Evolutionary conservation across 2,329 filamentous ascomycete species (phyloP).

Genomic region (Cryphonectria japonica): DNA sequence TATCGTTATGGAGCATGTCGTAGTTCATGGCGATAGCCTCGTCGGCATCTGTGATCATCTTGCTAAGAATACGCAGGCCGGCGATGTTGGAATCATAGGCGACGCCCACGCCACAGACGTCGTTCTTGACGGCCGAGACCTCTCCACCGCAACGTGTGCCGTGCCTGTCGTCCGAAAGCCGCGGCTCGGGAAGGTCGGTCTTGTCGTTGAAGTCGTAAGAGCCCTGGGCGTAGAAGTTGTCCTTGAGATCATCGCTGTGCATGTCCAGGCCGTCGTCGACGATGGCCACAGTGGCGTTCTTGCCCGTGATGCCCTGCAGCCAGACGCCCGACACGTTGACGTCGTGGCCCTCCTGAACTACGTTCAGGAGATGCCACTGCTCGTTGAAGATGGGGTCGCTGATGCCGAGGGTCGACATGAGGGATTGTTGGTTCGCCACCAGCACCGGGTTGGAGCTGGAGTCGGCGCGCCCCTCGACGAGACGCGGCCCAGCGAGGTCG

Average conservation of each 20-base stretch:
- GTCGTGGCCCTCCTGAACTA: conserved; percentile 80
- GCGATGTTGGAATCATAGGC: conserved; percentile 91
- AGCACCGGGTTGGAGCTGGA: conserved; percentile 35
- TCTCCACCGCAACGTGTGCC: conserved; percentile 95
- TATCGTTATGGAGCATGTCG: conserved; percentile 87
- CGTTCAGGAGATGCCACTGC: conserved; percentile 95
- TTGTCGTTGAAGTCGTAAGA: conserved; percentile 97
- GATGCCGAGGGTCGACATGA: conserved; percentile 73
- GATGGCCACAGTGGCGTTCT: conserved; percentile 87
- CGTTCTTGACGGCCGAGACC: conserved; percentile 86
- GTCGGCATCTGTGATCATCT: conserved; percentile 87
- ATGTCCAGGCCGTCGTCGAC: conserved; percentile 97
- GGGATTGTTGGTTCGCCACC: conserved; percentile 58
- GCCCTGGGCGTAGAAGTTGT: conserved; percentile 90
- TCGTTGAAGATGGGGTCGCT: conserved; percentile 87
- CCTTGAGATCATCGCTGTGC: conserved; percentile 88
- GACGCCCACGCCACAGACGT: conserved; percentile 93
- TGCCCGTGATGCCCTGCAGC: conserved; percentile 86
- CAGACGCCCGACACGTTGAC: conserved; percentile 96
- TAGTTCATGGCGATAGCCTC: conserved; percentile 94
- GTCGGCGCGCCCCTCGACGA: conserved; percentile 27
- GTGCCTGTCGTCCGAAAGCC: conserved; percentile 83
- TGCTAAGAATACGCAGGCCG: conserved; percentile 90
- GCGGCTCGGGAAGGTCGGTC: conserved; percentile 75
- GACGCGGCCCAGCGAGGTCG: conserved; percentile 38